A percentile compares a stretch with the other conserved stretches of the same genome.
These are phyloP conservation scores for Rhinocladiella mackenziei DNA, from an alignment of 2,329 filamentous ascomycete species.

Conservation along the genomic window DNA sequence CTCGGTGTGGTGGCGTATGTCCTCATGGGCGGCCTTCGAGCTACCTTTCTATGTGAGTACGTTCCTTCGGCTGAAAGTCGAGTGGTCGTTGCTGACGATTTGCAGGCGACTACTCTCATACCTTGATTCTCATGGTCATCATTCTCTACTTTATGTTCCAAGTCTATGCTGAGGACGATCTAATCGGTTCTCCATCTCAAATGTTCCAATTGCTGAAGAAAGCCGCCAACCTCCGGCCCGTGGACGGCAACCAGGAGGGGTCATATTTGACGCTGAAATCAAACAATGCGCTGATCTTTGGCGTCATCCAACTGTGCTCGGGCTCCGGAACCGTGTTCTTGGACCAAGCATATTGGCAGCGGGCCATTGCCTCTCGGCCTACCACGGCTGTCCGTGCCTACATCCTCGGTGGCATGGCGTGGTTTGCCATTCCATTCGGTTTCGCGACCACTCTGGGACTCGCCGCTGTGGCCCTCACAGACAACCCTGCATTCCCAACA, in stretches of 20 bases:
- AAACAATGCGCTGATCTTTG: constrained; percentile 44
- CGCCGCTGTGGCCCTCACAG: constrained; percentile 43
- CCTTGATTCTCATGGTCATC: constrained; percentile 66
- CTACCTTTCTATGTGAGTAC: constrained; percentile 75
- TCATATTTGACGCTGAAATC: constrained; percentile 55
- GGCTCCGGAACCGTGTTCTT: constrained; percentile 37
- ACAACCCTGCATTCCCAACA: constrained; percentile 43
- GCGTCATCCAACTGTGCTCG: constrained; percentile 42
- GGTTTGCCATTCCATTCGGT: constrained; percentile 48
- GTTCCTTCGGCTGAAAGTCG: neutral
- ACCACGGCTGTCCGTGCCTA: constrained; percentile 38
- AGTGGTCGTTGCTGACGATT: neutral
- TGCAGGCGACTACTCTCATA: constrained; percentile 68
- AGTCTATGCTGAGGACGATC: constrained; percentile 63
- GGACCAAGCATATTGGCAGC: constrained; percentile 47
- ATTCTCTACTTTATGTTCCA: constrained; percentile 61
- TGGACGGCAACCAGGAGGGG: constrained; percentile 51
- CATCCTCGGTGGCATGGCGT: constrained; percentile 44
- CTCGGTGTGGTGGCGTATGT: constrained; percentile 77
- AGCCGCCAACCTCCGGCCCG: constrained; percentile 44
- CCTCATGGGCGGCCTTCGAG: constrained; percentile 49
- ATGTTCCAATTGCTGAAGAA: constrained; percentile 51
- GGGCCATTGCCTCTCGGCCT: constrained; percentile 41
- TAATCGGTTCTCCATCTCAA: constrained; percentile 63
- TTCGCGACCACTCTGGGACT: constrained; percentile 48